Percentiles rank a stretch among this genome's conserved stretches.
These are phyloP conservation scores for Basidioascus undulatus DNA, from an alignment of 768 basidiomycete genomes.

Conservation along the genomic window DNA sequence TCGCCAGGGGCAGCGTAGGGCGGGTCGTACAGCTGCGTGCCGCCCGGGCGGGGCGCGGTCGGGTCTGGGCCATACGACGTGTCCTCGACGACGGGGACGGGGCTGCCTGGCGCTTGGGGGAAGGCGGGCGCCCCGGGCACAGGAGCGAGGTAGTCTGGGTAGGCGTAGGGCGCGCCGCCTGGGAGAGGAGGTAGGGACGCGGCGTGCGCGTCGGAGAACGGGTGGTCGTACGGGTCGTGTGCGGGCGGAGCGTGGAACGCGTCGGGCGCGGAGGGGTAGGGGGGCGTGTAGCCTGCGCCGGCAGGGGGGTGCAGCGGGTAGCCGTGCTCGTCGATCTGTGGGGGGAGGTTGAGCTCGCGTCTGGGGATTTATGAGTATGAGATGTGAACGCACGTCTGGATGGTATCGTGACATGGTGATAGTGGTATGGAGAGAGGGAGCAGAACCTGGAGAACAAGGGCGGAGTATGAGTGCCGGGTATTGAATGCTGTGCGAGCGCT, in stretches of 20 bases:
- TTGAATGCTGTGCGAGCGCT: too few relatives aligned
- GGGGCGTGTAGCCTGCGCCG: background rate
- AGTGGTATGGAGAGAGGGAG: too few relatives aligned
- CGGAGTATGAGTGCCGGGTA: too few relatives aligned
- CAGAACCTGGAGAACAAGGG: too few relatives aligned
- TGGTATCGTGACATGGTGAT: slow-evolving; percentile 1
- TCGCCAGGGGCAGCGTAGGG: background rate
- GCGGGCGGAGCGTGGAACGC: background rate
- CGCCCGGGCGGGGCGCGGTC: too few relatives aligned
- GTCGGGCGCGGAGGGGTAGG: background rate
- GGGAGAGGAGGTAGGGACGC: background rate
- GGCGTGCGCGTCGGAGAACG: too few relatives aligned
- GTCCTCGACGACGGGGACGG: too few relatives aligned
- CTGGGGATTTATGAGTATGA: background rate
- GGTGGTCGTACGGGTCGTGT: background rate
- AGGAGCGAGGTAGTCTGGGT: background rate
- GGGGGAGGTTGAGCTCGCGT: background rate
- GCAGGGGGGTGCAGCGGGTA: background rate
- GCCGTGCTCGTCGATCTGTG: background rate
- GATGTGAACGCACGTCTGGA: background rate
- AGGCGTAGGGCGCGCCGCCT: background rate
- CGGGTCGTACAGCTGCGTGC: too few relatives aligned
- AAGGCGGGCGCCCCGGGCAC: background rate
- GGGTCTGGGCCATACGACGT: background rate
- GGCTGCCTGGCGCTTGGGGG: too few relatives aligned